Conservation (phyloP, 2,329 filamentous ascomycete genomes). For the Diaporthe batatas region DNA sequence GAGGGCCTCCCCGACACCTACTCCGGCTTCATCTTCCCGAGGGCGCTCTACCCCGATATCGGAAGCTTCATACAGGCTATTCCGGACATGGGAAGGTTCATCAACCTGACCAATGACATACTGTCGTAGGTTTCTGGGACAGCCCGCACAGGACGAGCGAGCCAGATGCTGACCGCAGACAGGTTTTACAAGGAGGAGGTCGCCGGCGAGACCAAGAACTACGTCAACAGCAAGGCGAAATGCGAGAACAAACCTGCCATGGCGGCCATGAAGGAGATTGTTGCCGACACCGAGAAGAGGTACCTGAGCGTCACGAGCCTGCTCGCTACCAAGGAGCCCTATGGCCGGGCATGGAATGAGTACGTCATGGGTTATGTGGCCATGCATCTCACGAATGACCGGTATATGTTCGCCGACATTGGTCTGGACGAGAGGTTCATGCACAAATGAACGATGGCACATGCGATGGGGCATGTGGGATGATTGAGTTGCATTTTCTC, state of each 20-base stretch:
- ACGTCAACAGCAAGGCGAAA: slow-evolving; percentile 46
- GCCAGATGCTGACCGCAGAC: background rate
- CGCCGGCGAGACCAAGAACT: slow-evolving; percentile 47
- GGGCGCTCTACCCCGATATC: slow-evolving; percentile 46
- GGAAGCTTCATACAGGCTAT: slow-evolving; percentile 48
- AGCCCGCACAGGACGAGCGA: background rate
- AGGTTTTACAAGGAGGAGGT: slow-evolving; percentile 51
- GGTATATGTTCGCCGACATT: slow-evolving; percentile 42
- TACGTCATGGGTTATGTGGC: slow-evolving; percentile 48
- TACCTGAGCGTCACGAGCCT: slow-evolving; percentile 44
- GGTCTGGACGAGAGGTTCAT: slow-evolving; percentile 31
- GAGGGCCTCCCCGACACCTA: slow-evolving; percentile 48
- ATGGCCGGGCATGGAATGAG: slow-evolving; percentile 45
- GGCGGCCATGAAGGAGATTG: slow-evolving; percentile 14
- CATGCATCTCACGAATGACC: slow-evolving; percentile 41
- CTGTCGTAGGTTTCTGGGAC: slow-evolving; percentile 46
- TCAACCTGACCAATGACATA: slow-evolving; percentile 48
- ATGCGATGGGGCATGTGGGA: background rate
- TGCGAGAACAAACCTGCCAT: slow-evolving; percentile 24
- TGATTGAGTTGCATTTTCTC: too few species aligned
- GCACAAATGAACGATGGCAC: background rate
- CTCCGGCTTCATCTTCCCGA: slow-evolving; percentile 49
- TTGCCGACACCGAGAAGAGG: slow-evolving; percentile 40
- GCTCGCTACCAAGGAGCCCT: slow-evolving; percentile 43
- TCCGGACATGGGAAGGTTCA: slow-evolving; percentile 48